Base-by-base conservation (phyloP, 768 basidiomycete genomes). In the Russula sp. region DNA sequence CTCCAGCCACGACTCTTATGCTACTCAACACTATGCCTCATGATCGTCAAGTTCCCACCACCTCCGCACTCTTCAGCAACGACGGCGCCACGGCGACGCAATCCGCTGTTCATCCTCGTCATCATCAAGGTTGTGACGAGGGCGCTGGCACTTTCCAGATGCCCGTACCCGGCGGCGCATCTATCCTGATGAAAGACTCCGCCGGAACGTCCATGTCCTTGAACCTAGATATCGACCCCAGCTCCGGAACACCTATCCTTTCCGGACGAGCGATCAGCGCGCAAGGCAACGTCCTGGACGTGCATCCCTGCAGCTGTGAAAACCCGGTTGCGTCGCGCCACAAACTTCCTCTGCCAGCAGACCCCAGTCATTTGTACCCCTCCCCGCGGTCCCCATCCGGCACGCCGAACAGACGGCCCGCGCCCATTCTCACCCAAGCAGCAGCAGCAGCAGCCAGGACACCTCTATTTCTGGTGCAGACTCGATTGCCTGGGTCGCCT, bases 211-310 rank as follows among this genome's bases (percentile, higher is more conserved):
- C 57, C 2, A 59, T 63, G 57, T 48, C 62, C 25, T 49, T 63
- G 35, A 59, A 59, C 41, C 38, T 63, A 45, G 58, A 47, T 20
- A 58, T 59, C 6, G 57, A 63, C 35, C 57, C 62, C 8, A 43
- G 47, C 39, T 59, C 52, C 22, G 57, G 62, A 32, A 59, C 62
- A 7, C 62, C 62, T 18, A 35, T 63, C 36, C 52, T 63, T 11
- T 63, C 57, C 9, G 62, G 62, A 48, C 46, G 46, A 43, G 52
- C 62, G 45, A 55, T 54, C n/a, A 59, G 35, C 3, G 20, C 57
- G 1, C 52, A 36, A 16, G 62, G 62, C 9, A 35, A 59, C 18
- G 46, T 59, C 22, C 39, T 48, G 22, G 58, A 63, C 13, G 62
- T 63, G 1, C 62, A 63, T 18, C 46, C 51, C n/a, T 63, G 62